phyloP scores from a whole-genome alignment of 345 rosid species.

The Pseudoturritis turrita region DNA sequence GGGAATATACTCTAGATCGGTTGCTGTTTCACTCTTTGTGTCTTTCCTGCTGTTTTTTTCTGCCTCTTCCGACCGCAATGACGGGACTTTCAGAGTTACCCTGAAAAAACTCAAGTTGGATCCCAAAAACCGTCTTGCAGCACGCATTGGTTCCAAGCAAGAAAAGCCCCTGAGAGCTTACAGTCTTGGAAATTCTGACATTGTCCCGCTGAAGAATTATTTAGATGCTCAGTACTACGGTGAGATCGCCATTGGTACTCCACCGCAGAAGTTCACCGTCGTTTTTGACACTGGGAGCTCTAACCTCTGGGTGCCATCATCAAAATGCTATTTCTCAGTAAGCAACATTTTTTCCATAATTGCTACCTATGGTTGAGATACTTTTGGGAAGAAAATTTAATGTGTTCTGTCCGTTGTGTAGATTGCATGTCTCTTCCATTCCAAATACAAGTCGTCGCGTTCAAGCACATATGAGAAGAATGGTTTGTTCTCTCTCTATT shows the following conservation, averaged over 20 bases:
- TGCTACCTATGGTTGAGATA: background rate
- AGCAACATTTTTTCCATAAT: slow-evolving; percentile 26
- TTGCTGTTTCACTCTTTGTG: slow-evolving; percentile 39
- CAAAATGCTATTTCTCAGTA: slow-evolving; percentile 85
- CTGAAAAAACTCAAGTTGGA: slow-evolving; percentile 70
- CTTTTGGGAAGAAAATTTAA: background rate
- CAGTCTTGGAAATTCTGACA: slow-evolving; percentile 47
- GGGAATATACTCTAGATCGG: slow-evolving; percentile 33
- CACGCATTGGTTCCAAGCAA: slow-evolving; percentile 48
- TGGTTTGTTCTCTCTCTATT: slow-evolving; percentile 49
- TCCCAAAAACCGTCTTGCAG: slow-evolving; percentile 49
- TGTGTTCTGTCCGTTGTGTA: slow-evolving; percentile 27
- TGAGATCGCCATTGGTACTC: slow-evolving; percentile 90
- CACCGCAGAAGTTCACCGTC: slow-evolving; percentile 89
- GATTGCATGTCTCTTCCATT: slow-evolving; percentile 75
- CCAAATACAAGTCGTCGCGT: slow-evolving; percentile 67
- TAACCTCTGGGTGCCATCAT: slow-evolving; percentile 94
- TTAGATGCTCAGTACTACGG: slow-evolving; percentile 95
- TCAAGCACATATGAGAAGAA: slow-evolving; percentile 76
- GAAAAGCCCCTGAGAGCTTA: slow-evolving; percentile 38
- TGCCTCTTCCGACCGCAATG: slow-evolving; percentile 38
- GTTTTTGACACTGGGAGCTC: slow-evolving; percentile 96
- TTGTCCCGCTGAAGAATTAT: slow-evolving; percentile 62
- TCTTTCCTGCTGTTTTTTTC: slow-evolving; percentile 36
- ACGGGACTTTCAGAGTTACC: slow-evolving; percentile 61